phyloP scores from a whole-genome alignment of 768 basidiomycete genomes.

The Imleria badia region DNA sequence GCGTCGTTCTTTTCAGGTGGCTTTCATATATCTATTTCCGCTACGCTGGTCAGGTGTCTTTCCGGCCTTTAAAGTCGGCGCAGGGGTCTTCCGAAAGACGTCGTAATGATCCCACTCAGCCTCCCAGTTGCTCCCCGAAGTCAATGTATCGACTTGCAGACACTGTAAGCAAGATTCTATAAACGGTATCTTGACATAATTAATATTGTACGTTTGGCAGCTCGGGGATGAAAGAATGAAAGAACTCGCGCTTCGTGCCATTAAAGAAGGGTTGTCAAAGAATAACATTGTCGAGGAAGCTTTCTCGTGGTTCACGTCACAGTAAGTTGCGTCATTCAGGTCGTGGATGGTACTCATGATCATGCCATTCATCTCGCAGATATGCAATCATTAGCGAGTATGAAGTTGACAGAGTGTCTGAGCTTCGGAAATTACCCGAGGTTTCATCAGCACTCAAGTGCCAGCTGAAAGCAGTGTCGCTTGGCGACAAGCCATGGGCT shows the following conservation, averaged over 20 bases:
- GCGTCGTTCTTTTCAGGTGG: conserved; percentile 18
- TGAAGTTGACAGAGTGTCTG: conserved; percentile 19
- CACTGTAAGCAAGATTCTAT: conserved; percentile 16
- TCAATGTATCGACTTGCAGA: conserved; percentile 38
- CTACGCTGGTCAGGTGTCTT: conserved; percentile 30
- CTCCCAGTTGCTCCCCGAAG: conserved; percentile 34
- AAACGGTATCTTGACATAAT: not conserved
- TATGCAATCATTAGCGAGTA: conserved; percentile 12
- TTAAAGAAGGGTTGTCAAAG: conserved; percentile 21
- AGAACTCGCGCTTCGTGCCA: conserved; percentile 27
- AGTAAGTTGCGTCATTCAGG: conserved; percentile 20
- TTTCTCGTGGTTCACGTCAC: conserved; percentile 32
- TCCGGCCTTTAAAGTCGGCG: conserved; percentile 25
- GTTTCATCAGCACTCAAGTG: conserved; percentile 21
- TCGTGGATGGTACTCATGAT: not conserved
- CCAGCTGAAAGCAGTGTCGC: conserved; percentile 22
- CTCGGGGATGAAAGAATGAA: conserved; percentile 26
- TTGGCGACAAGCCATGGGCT: conserved; percentile 29
- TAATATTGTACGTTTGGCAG: conserved; percentile 8
- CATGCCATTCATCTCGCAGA: conserved; percentile 8
- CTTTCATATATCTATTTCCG: conserved; percentile 29
- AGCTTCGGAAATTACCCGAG: conserved; percentile 23
- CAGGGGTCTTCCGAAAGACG: not conserved
- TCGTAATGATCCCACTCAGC: not conserved
- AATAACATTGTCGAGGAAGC: conserved; percentile 29